These are phyloP conservation scores for Dothistroma septosporum DNA, from an alignment of 2,329 filamentous ascomycete species.

Conservation along the genomic window DNA sequence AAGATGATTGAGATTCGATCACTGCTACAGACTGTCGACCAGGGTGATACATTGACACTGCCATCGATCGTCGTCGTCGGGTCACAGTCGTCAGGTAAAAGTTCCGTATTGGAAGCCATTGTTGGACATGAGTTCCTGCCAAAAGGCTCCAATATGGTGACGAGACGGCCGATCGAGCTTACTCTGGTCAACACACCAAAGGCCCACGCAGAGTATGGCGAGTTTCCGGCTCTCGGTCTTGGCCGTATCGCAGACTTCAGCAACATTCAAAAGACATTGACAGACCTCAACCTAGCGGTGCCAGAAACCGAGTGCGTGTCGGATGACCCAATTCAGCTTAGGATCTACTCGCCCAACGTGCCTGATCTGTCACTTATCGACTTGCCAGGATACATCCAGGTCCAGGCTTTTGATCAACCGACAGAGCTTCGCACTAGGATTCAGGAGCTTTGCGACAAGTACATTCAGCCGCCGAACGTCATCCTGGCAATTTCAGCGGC, in stretches of 20 bases:
- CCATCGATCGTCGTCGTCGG: conserved; percentile 99
- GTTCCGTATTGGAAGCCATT: conserved; percentile 92
- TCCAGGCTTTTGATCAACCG: conserved; percentile 86
- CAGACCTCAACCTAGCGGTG: conserved; percentile 90
- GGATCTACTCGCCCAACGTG: conserved; percentile 91
- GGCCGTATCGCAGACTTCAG: conserved; percentile 88
- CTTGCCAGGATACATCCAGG: conserved; percentile 94
- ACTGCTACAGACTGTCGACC: conserved; percentile 84
- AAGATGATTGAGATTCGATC: conserved; percentile 99
- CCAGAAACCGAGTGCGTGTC: conserved; percentile 88
- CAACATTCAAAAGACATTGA: conserved; percentile 87
- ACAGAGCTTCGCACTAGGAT: conserved; percentile 93
- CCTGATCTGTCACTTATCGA: conserved; percentile 95
- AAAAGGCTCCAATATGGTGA: conserved; percentile 99
- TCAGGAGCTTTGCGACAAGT: conserved; percentile 92
- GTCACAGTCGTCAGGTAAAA: conserved; percentile 97
- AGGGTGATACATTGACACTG: conserved; percentile 80
- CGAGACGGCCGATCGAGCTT: conserved; percentile 87
- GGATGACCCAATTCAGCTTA: conserved; percentile 92
- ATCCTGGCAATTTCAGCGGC: conserved; percentile 96
- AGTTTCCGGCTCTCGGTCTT: conserved; percentile 88
- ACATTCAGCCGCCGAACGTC: conserved; percentile 92
- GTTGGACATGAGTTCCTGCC: conserved; percentile 97
- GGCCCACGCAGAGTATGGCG: conserved; percentile 82
- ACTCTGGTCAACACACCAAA: conserved; percentile 94